A percentile compares a stretch with the other conserved stretches of the same genome.
phyloP scores from a whole-genome alignment of 1,139 yeast genomes.

The Suhomyces atakaporum region DNA sequence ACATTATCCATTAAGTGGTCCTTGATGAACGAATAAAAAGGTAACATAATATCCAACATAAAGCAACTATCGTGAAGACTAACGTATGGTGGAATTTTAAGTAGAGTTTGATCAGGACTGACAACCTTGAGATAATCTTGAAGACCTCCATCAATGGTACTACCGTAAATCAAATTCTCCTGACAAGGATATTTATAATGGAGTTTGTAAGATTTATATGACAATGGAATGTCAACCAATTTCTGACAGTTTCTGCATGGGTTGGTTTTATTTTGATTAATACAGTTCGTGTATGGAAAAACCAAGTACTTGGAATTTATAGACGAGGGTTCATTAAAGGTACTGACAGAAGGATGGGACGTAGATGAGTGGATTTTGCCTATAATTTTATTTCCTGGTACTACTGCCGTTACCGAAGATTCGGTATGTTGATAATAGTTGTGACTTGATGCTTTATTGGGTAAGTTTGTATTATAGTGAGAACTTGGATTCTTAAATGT shows the following conservation, averaged over 20 bases:
- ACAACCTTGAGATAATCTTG: slow-evolving; percentile 38
- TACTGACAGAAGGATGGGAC: slow-evolving; percentile 11
- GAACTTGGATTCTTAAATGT: slow-evolving; percentile 15
- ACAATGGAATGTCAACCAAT: slow-evolving; percentile 6
- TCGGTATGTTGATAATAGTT: slow-evolving; percentile 1
- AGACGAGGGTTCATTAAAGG: slow-evolving; percentile 4
- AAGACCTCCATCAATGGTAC: slow-evolving; percentile 42
- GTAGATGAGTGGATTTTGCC: slow-evolving; percentile 25
- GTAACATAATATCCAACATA: slow-evolving; percentile 37
- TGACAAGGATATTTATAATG: slow-evolving; percentile 25
- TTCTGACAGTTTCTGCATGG: slow-evolving; percentile 29
- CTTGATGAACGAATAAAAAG: slow-evolving; percentile 33
- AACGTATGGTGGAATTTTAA: slow-evolving; percentile 32
- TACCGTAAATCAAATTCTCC: slow-evolving; percentile 33
- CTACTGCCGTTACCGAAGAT: slow-evolving; percentile 18
- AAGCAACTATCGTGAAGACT: slow-evolving; percentile 44
- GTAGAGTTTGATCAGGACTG: slow-evolving; percentile 27
- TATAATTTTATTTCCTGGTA: slow-evolving; percentile 37
- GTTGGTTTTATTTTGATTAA: slow-evolving; percentile 22
- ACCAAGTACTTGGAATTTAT: slow-evolving; percentile 29
- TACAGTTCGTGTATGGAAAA: slow-evolving; percentile 41
- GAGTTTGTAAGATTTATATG: slow-evolving; percentile 13
- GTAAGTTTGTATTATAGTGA: slow-evolving; percentile 6
- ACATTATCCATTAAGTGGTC: slow-evolving; percentile 16
- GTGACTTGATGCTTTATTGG: not conserved